A percentile compares a stretch with the other conserved stretches of the same genome.
Evolutionary conservation across 2,329 filamentous ascomycete genomes (phyloP).

Genomic region (Diaporthe velutina): DNA sequence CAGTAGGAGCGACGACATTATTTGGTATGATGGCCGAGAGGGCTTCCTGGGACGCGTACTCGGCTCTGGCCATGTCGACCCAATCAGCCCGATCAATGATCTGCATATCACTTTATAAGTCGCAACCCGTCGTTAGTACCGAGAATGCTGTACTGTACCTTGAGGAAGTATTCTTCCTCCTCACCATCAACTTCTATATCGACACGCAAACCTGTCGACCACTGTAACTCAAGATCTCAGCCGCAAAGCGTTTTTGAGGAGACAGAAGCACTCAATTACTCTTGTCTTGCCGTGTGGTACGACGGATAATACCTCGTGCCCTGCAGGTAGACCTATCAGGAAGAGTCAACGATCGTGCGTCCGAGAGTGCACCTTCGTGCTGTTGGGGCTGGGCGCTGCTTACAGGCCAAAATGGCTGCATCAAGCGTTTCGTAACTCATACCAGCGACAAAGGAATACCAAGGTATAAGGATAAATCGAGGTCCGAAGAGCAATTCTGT

Average conservation of each 20-base stretch:
- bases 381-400: not conserved
- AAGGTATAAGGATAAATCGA: not conserved
- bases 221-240: slow-evolving; percentile 11
- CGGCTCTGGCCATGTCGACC: slow-evolving; percentile 25
- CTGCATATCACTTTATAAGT: not conserved
- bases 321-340: slow-evolving; percentile 38
- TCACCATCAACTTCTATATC: not conserved
- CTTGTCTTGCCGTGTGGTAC: slow-evolving; percentile 41
- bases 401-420: slow-evolving; percentile 16
- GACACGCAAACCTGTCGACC: slow-evolving; percentile 37
- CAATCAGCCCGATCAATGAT: slow-evolving; percentile 23
- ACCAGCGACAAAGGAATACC: not conserved
- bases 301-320: slow-evolving; percentile 41
- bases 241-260: too few species aligned
- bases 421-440: slow-evolving; percentile 8
- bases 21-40: slow-evolving; percentile 1
- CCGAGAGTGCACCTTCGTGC: not conserved
- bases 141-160: not conserved
- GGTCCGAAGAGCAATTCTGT: not conserved
- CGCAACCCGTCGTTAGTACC: not conserved
- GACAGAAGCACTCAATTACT: slow-evolving; percentile 16
- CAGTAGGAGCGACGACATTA: slow-evolving; percentile 11
- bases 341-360: not conserved
- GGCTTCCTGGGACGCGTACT: slow-evolving; percentile 21
- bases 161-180: slow-evolving; percentile 6